A percentile compares a stretch with the other conserved stretches of the same genome.
These are phyloP conservation scores for Phlebopus sp. DNA, from an alignment of 1,284 basidiomycete genomes.

Conservation along the genomic window DNA sequence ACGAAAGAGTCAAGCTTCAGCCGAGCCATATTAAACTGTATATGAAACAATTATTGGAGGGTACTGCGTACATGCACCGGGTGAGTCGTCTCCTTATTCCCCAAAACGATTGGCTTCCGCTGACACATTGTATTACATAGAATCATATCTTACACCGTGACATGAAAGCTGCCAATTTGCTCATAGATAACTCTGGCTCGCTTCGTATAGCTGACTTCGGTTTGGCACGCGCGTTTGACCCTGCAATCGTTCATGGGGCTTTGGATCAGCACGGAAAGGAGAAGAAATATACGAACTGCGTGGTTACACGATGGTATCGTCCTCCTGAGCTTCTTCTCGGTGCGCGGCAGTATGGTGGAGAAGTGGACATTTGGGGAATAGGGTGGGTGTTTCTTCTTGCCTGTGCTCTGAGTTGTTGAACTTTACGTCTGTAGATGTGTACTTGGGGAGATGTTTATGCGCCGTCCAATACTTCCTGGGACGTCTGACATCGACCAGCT, in stretches of 20 bases:
- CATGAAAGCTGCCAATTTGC: slow-evolving; percentile 97
- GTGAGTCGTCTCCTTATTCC: slow-evolving; percentile 41
- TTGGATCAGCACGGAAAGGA: slow-evolving; percentile 50
- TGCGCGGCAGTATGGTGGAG: slow-evolving; percentile 85
- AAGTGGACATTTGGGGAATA: slow-evolving; percentile 98
- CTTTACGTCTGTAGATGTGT: slow-evolving; percentile 63
- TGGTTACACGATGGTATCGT: slow-evolving; percentile 98
- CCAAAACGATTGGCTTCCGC: slow-evolving; percentile 3
- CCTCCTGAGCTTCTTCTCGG: slow-evolving; percentile 94
- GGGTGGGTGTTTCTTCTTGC: slow-evolving; percentile 54
- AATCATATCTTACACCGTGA: slow-evolving; percentile 97
- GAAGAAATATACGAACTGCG: slow-evolving; percentile 92
- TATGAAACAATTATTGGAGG: slow-evolving; percentile 92
- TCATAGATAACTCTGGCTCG: slow-evolving; percentile 84
- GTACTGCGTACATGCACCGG: slow-evolving; percentile 92
- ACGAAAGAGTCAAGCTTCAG: slow-evolving; percentile 77
- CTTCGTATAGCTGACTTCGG: slow-evolving; percentile 96
- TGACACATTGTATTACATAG: slow-evolving; percentile 39
- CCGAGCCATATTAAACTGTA: slow-evolving; percentile 93
- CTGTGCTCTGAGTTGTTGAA: slow-evolving; percentile 6
- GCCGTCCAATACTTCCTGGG: slow-evolving; percentile 86
- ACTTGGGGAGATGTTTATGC: slow-evolving; percentile 92
- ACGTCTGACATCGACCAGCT: slow-evolving; percentile 89
- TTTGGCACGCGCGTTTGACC: slow-evolving; percentile 79
- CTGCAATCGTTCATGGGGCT: slow-evolving; percentile 42